Percentiles rank a stretch among this genome's conserved stretches.
Evolutionary conservation across 495 filamentous ascomycete species (phyloP).

Genomic region (Podospora fimiseda): DNA sequence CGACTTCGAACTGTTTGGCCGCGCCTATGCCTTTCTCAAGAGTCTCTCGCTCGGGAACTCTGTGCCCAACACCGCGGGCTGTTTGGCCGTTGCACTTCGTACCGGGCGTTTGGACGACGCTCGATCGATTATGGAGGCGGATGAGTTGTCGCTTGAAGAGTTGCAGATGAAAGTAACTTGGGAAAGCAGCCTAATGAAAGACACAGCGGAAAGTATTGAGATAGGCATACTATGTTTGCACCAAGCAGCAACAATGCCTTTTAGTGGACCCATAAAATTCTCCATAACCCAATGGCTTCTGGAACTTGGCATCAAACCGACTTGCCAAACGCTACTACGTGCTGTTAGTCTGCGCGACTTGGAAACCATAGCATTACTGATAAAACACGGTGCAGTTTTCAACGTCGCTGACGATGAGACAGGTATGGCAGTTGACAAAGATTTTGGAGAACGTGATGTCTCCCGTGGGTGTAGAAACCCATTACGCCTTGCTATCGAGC

Average conservation of each 20-base stretch:
- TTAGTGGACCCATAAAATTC: neutral
- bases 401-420: neutral
- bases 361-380: neutral
- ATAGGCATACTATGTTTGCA: neutral
- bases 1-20: neutral
- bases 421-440: neutral
- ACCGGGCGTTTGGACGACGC: neutral
- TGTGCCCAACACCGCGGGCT: neutral
- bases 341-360: neutral
- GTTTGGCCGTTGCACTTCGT: neutral
- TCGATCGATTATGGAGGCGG: neutral
- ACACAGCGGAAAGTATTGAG: no score
- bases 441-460: neutral
- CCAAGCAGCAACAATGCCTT: neutral
- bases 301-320: neutral
- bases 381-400: neutral
- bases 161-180: neutral
- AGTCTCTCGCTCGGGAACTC: no score
- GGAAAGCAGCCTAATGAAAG: no score
- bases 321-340: neutral
- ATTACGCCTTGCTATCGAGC: neutral
- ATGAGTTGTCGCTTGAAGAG: neutral
- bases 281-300: constrained; percentile 1
- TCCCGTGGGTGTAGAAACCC: neutral
- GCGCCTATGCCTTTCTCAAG: neutral